These are phyloP conservation scores for Trichoderma lentiforme DNA, from an alignment of 2,329 filamentous ascomycete species.

Conservation along the genomic window DNA sequence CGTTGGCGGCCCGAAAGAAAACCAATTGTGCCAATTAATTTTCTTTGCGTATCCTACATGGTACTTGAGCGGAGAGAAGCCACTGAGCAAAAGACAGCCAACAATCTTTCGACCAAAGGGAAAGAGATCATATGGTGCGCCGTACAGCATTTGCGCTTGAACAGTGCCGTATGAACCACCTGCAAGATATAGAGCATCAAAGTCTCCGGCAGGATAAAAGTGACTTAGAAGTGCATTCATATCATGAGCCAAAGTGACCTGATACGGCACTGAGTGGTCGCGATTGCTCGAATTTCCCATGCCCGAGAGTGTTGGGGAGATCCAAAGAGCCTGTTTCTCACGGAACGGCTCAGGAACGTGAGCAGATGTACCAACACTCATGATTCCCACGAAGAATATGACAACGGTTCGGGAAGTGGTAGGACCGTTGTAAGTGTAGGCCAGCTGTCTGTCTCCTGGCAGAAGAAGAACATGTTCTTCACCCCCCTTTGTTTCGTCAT, in stretches of 20 bases:
- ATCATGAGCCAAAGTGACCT: background rate
- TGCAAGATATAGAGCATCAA: constrained; percentile 21
- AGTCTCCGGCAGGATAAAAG: constrained; percentile 12
- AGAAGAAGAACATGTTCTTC: constrained; percentile 18
- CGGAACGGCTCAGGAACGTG: background rate
- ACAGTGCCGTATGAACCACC: constrained; percentile 26
- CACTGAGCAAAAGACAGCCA: constrained; percentile 14
- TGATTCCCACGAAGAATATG: constrained; percentile 25
- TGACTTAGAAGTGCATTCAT: background rate
- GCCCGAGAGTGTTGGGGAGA: background rate
- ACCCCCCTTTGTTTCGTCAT: background rate
- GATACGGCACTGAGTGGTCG: background rate
- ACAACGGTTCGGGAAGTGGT: constrained; percentile 19
- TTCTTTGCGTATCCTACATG: constrained; percentile 20
- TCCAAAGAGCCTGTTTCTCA: background rate
- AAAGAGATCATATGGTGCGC: constrained; percentile 23
- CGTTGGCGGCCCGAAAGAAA: constrained; percentile 20
- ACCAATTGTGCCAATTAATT: constrained; percentile 23
- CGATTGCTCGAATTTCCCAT: background rate
- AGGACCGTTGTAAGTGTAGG: constrained; percentile 26
- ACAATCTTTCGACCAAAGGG: constrained; percentile 4
- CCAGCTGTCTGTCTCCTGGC: constrained; percentile 19
- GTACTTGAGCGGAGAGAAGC: constrained; percentile 24
- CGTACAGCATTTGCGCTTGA: constrained; percentile 25
- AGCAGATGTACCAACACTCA: constrained; percentile 23